Evolutionary conservation across 129 eudicot genomes (phyloP).

Genomic region (Lactuca saligna): DNA sequence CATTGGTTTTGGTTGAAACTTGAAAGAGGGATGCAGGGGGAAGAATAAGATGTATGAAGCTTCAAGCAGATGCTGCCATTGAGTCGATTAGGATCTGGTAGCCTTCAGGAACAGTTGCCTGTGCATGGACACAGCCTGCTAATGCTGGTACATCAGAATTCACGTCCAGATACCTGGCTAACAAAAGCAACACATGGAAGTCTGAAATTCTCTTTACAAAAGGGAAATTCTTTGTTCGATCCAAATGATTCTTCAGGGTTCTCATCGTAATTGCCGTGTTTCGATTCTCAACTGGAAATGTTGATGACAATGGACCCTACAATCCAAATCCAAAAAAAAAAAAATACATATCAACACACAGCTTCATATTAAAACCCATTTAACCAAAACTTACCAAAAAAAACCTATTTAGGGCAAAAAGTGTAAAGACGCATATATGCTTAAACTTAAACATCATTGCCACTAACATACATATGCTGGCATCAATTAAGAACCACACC

Average conservation of each 20-base stretch:
- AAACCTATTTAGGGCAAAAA: no score
- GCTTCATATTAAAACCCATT: no score
- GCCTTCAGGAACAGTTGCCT: conserved; percentile 75
- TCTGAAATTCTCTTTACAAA: conserved; percentile 90
- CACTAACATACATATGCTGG: no score
- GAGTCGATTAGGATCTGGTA: conserved; percentile 89
- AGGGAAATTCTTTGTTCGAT: conserved; percentile 58
- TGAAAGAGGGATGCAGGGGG: conserved; percentile 14
- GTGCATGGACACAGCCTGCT: conserved; percentile 68
- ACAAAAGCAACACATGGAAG: conserved; percentile 76
- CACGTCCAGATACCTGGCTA: conserved; percentile 70
- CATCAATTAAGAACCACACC: no score
- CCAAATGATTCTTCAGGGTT: conserved; percentile 76
- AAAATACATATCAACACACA: no score
- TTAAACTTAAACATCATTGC: no score
- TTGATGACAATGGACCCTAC: conserved; percentile 93
- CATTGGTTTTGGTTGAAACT: neutral
- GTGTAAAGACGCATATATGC: no score
- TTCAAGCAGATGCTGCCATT: conserved; percentile 67
- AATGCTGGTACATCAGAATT: conserved; percentile 86
- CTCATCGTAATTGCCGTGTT: conserved; percentile 47
- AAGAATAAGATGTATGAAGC: neutral
- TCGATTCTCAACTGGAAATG: conserved; percentile 90
- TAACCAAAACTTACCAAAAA: no score
- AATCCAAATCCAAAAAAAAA: neutral